phyloP scores from a whole-genome alignment of 2,329 filamentous ascomycete genomes.

The Colletotrichum nymphaeae region DNA sequence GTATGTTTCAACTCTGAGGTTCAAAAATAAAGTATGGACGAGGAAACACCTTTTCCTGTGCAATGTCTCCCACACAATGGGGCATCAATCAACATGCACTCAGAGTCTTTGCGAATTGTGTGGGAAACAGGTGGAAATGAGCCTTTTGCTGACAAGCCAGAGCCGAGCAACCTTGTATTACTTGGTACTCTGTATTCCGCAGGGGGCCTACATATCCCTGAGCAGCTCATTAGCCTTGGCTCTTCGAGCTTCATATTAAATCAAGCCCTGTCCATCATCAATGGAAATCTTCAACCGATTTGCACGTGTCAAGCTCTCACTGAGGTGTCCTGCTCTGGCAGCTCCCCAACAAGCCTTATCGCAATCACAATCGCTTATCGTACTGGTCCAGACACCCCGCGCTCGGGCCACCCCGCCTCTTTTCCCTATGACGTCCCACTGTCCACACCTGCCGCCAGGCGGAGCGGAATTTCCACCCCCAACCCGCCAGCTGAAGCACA shows the following conservation, averaged over 20 bases:
- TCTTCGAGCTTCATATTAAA: background rate
- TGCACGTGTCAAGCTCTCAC: background rate
- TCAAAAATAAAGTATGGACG: background rate
- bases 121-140: background rate
- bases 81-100: background rate
- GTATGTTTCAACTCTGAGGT: background rate
- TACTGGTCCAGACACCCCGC: background rate
- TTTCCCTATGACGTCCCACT: conserved; percentile 29
- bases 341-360: conserved; percentile 26
- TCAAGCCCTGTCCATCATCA: background rate
- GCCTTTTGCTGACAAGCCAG: background rate
- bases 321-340: background rate
- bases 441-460: conserved; percentile 30
- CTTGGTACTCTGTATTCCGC: background rate
- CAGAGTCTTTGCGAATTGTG: background rate
- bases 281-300: background rate
- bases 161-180: background rate
- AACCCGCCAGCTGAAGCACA: conserved; percentile 16
- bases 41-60: background rate
- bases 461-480: conserved; percentile 28
- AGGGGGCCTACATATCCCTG: background rate
- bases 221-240: background rate
- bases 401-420: conserved; percentile 23
- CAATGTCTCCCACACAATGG: background rate
- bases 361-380: conserved; percentile 21